These are phyloP conservation scores for Monosporozyma siamensis DNA, from an alignment of 805 yeast species.

Conservation along the genomic window DNA sequence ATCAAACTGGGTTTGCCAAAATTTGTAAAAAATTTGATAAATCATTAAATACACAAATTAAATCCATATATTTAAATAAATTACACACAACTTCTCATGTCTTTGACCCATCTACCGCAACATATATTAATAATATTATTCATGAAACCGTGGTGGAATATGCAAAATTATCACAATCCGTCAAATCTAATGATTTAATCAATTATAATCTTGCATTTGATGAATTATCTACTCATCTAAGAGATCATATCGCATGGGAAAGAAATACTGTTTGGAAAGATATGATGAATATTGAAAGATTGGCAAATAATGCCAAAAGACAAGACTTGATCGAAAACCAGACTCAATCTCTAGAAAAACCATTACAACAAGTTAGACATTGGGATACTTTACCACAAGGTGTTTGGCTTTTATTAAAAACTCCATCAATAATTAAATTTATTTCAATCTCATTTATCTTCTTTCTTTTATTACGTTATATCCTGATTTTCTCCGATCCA, in stretches of 20 bases:
- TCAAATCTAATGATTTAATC: conserved; percentile 4
- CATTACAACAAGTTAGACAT: conserved; percentile 9
- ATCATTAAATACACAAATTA: conserved; percentile 52
- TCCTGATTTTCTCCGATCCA: conserved; percentile 41
- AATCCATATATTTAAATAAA: conserved; percentile 45
- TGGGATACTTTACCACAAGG: conserved; percentile 16
- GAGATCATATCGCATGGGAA: conserved; percentile 96
- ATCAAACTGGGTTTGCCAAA: conserved; percentile 81
- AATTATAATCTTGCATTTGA: conserved; percentile 33
- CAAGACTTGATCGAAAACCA: conserved; percentile 15
- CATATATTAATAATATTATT: conserved; percentile 42
- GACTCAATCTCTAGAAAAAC: neutral
- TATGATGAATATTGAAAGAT: conserved; percentile 83
- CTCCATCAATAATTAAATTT: conserved; percentile 32
- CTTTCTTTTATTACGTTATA: conserved; percentile 21
- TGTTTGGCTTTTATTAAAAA: conserved; percentile 2
- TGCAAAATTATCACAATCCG: conserved; percentile 35
- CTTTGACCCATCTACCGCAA: conserved; percentile 43
- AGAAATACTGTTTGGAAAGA: conserved; percentile 97
- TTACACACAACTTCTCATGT: conserved; percentile 42
- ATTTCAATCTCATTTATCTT: conserved; percentile 42
- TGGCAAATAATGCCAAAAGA: conserved; percentile 63
- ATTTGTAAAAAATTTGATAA: conserved; percentile 90
- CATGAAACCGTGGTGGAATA: conserved; percentile 45
- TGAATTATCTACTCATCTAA: conserved; percentile 46